Base-by-base conservation (phyloP, 805 yeast species). In the Cyberlindnera petersonii region DNA sequence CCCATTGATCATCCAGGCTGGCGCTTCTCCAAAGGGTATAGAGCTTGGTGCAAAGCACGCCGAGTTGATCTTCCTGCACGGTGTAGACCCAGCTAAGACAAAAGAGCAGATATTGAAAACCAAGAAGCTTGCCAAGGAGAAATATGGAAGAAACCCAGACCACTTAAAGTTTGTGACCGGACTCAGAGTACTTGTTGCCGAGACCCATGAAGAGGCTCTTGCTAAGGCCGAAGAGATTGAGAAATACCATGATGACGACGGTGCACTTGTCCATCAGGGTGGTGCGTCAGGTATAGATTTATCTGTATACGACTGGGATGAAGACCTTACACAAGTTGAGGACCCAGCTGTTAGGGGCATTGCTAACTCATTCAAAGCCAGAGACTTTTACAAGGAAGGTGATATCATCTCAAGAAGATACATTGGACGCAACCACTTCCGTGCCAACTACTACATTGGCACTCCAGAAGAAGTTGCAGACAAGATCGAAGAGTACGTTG, bases 1-100 rank as follows among this genome's bases (percentile, higher is more conserved):
- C 7, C 74, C 74, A 4, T 61, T 69, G 24, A 52, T 69, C 30
- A 60, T 68, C 26, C 74, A 69, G 47, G 74, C 74, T 1, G 74
- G 74, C 10, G 56, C 69, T 24, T 68, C 73, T n/a, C 55, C 62
- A 22, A 60, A 59, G 23, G 74, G 74, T 20, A 56, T 57, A 34
- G 63, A 60, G 13, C 59, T 66, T 44, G 74, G 71, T n/a, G 72
- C 74, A 13, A 62, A 63, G 42, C 63, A 65, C 47, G 74, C 68
- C 4, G 74, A 69, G 47, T 60, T 59, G 8, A 63, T 68, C 21
- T 69, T 68, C 45, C 50, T 68, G 17, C 51, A 59, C 9, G 60
- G 60, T 15, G 53, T 55, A 26, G 53, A 66, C 10, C 68, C 69
- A 7, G 60, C 54, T 24, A 48, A 37, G n/a, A 50, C 61, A 20